These are phyloP conservation scores for Torulaspora microellipsoides DNA, from an alignment of 805 yeast genomes.

Conservation along the genomic window DNA sequence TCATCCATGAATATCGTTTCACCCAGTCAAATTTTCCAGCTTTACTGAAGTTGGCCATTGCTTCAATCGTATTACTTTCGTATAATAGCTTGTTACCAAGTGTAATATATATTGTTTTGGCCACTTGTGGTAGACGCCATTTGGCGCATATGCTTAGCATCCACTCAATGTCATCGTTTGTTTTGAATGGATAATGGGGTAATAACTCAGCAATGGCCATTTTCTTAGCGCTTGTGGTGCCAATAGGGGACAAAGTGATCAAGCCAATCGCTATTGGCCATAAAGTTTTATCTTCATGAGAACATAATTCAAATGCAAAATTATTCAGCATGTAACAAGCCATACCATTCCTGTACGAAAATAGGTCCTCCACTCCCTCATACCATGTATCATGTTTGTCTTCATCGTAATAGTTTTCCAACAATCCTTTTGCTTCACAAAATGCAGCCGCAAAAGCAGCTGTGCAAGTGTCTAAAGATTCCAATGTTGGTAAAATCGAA, in stretches of 20 bases:
- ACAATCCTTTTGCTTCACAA: conserved; percentile 59
- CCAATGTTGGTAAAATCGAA: conserved; percentile 53
- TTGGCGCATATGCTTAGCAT: conserved; percentile 67
- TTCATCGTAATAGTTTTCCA: conserved; percentile 39
- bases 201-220: conserved; percentile 49
- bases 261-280: conserved; percentile 71
- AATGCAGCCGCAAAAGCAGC: conserved; percentile 59
- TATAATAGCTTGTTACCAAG: conserved; percentile 46
- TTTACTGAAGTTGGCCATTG: conserved; percentile 58
- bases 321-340: conserved; percentile 36
- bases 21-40: conserved; percentile 53
- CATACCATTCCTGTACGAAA: conserved; percentile 40
- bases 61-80: conserved; percentile 57
- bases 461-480: conserved; percentile 56
- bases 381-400: conserved; percentile 11
- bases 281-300: conserved; percentile 39
- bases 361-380: conserved; percentile 23
- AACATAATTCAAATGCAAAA: conserved; percentile 32
- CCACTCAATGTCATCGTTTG: conserved; percentile 80
- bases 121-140: conserved; percentile 54
- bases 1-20: conserved; percentile 51
- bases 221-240: conserved; percentile 34
- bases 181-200: conserved; percentile 55
- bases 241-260: conserved; percentile 44
- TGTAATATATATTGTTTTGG: conserved; percentile 48